A percentile compares a stretch with the other conserved stretches of the same genome.
Evolutionary conservation across 2,329 filamentous ascomycete genomes (phyloP).

Genomic region (Periglandula ipomoeae): DNA sequence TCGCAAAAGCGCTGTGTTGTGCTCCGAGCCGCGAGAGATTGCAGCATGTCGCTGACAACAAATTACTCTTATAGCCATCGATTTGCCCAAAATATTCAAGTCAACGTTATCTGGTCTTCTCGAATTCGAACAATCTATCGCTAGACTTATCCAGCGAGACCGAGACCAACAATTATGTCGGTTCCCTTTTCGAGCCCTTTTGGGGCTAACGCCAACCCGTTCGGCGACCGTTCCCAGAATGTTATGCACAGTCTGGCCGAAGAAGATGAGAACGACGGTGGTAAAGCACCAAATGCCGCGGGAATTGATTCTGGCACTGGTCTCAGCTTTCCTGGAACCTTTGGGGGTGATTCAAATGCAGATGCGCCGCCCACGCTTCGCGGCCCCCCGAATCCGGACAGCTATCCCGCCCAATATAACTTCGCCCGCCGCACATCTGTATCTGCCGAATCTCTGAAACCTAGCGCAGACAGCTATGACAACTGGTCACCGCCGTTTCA

Average conservation of each 20-base stretch:
- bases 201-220: constrained; percentile 62
- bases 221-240: constrained; percentile 41
- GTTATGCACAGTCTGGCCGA: constrained; percentile 55
- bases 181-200: constrained; percentile 69
- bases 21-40: not conserved
- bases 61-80: too few species aligned
- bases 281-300: constrained; percentile 47
- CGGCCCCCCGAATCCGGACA: constrained; percentile 49
- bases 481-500: constrained; percentile 86
- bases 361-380: constrained; percentile 38
- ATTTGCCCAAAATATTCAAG: too few species aligned
- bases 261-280: constrained; percentile 70
- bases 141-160: not conserved
- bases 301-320: constrained; percentile 34
- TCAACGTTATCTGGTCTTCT: too few species aligned
- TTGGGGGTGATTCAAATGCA: constrained; percentile 41
- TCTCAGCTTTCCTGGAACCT: constrained; percentile 39
- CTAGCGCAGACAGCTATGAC: constrained; percentile 70
- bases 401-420: constrained; percentile 88
- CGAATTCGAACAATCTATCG: too few species aligned
- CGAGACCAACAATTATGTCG: constrained; percentile 45
- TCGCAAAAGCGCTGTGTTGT: not conserved
- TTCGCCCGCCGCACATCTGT: constrained; percentile 90
- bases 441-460: constrained; percentile 92
- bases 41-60: not conserved